phyloP scores from a whole-genome alignment of 768 basidiomycete genomes.

The Infundibulicybe gibba region DNA sequence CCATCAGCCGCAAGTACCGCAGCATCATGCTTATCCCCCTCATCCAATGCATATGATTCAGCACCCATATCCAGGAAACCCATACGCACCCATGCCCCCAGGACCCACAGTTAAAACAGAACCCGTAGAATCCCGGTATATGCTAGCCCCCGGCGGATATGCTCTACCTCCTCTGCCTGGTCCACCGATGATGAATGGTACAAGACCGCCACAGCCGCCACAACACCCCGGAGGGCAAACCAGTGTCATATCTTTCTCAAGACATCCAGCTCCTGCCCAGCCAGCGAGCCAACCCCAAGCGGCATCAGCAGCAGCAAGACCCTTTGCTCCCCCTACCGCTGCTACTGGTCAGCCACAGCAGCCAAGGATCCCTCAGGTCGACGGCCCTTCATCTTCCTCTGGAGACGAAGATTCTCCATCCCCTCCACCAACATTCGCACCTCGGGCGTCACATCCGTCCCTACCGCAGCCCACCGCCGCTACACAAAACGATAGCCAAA shows the following conservation, averaged over 20 bases:
- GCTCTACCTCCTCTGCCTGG: constrained; percentile 62
- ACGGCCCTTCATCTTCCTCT: constrained; percentile 76
- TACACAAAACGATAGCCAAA: constrained; percentile 26
- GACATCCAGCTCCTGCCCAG: constrained; percentile 22
- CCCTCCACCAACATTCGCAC: constrained; percentile 68
- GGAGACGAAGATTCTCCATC: constrained; percentile 58
- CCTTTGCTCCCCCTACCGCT: constrained; percentile 16
- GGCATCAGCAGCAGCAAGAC: constrained; percentile 16
- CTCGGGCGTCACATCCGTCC: constrained; percentile 71
- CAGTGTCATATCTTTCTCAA: constrained; percentile 53
- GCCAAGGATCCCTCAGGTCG: constrained; percentile 68
- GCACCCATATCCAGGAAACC: constrained; percentile 51
- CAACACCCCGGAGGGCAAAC: constrained; percentile 57
- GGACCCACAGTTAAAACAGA: constrained; percentile 67
- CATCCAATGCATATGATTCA: constrained; percentile 62
- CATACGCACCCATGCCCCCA: constrained; percentile 43
- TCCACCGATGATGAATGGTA: constrained; percentile 51
- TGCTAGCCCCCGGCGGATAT: constrained; percentile 50
- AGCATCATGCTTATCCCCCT: constrained; percentile 51
- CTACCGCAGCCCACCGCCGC: constrained; percentile 57
- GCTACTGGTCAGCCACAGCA: constrained; percentile 7
- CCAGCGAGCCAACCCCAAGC: constrained; percentile 23
- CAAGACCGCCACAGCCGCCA: constrained; percentile 36
- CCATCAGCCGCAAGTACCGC: constrained; percentile 34
- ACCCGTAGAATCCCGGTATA: constrained; percentile 66